These are phyloP conservation scores for Colletotrichum sidae DNA, from an alignment of 2,329 filamentous ascomycete genomes.

Conservation along the genomic window DNA sequence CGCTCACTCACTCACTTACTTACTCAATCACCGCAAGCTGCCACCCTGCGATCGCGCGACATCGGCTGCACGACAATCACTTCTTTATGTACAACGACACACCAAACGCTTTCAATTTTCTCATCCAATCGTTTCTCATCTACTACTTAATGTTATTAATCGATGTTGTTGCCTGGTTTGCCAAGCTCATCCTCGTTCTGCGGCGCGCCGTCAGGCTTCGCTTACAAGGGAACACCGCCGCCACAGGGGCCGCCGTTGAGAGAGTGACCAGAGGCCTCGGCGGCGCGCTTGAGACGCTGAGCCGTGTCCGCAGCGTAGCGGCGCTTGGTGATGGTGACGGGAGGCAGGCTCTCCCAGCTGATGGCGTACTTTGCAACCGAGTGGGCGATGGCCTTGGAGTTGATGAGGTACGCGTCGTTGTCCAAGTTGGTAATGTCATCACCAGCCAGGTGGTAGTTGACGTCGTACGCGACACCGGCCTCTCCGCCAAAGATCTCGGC, in stretches of 20 bases:
- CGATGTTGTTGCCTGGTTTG: no score
- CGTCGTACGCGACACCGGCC: constrained; percentile 61
- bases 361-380: constrained; percentile 54
- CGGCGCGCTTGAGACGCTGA: constrained; percentile 43
- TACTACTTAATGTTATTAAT: no score
- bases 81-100: no score
- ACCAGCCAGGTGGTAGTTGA: constrained; percentile 59
- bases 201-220: no score
- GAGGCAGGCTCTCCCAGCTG: constrained; percentile 50
- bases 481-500: constrained; percentile 70
- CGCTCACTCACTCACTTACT: no score
- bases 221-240: constrained; percentile 35
- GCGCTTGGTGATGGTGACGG: constrained; percentile 43
- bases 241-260: constrained; percentile 46
- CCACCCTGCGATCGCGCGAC: no score
- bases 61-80: no score
- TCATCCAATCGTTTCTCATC: no score
- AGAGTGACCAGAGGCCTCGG: constrained; percentile 40
- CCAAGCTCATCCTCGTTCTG: no score
- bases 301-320: constrained; percentile 46
- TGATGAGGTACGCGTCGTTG: constrained; percentile 57
- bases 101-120: no score
- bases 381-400: constrained; percentile 56
- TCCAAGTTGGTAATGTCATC: constrained; percentile 55
- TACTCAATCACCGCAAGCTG: no score